Base-by-base conservation (phyloP, 2,329 filamentous ascomycete genomes). In the Hymenoscyphus infarciens region DNA sequence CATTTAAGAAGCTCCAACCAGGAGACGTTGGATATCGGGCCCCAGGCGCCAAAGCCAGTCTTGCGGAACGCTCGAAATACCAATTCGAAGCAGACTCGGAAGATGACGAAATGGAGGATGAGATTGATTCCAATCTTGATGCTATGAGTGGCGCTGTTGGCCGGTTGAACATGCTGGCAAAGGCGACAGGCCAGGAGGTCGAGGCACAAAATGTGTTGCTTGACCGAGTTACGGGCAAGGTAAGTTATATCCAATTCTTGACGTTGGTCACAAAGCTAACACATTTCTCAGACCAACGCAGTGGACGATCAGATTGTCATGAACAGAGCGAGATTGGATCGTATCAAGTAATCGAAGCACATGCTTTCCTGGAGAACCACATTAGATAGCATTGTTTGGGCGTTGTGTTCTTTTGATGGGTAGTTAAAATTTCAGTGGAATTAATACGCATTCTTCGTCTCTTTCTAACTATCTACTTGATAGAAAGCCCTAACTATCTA, bases 291-390 rank as follows among this genome's bases (percentile, higher is more conserved):
- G 91, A 94, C 88, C 77, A 92, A 96, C 74, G 83, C 82, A 70
- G 90, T 96, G 69, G 90, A 92, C 75, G 90, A 94, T 68, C 85
- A 89, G 73, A 90, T 94, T 71, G 86, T 86, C 63, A 86, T 91
- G 83, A 93, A 93, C 79, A 82, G 89, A 67, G 86, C 88, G 33
- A 72, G 71, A 62, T 65, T 74, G 62, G 73, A 74, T 57, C 72
- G 73, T 11, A 74, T 74, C 22, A 67, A 69, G 42, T 74, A 61
- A 62, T 10, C 49, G 29, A 13, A 8, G 7, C 10, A 27, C 45
- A 62, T 25, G n/a, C 15, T 45, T 55, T 35, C 5, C 2, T 27
- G 22, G 55, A 42, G n/a, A 53, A 59, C 13, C 22, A 54, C 25
- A 19, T 29, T 62, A 58, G 31, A 29, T 35, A 59, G 59, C 56